These are phyloP conservation scores for Tephrocybe sp. DNA, from an alignment of 768 basidiomycete genomes.

Conservation along the genomic window DNA sequence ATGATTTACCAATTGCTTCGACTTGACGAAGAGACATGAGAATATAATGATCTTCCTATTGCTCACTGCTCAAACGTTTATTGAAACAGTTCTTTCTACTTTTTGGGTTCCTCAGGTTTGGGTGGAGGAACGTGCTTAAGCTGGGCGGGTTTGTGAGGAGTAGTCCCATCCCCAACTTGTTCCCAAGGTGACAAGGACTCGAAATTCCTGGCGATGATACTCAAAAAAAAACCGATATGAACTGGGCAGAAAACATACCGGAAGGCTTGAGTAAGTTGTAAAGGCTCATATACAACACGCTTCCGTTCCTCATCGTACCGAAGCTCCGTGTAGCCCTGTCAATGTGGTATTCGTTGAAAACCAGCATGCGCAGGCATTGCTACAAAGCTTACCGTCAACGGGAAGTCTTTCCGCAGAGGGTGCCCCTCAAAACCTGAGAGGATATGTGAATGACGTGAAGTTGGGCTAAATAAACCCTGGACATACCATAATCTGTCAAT, in stretches of 20 bases:
- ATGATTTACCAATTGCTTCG: slow-evolving; percentile 14
- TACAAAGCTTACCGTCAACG: slow-evolving; percentile 69
- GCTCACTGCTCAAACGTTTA: background rate
- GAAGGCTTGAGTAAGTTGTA: slow-evolving; percentile 98
- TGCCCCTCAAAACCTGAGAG: slow-evolving; percentile 89
- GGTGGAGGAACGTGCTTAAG: slow-evolving; percentile 77
- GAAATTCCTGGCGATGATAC: slow-evolving; percentile 69
- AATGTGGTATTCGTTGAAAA: slow-evolving; percentile 2
- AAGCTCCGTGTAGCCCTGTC: slow-evolving; percentile 95
- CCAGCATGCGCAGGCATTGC: background rate
- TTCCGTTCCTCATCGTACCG: slow-evolving; percentile 98
- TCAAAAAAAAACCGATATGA: background rate
- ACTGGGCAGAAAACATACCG: slow-evolving; percentile 48
- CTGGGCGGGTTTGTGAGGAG: slow-evolving; percentile 56
- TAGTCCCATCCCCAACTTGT: slow-evolving; percentile 71
- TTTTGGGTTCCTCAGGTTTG: slow-evolving; percentile 77
- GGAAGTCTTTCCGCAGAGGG: slow-evolving; percentile 97
- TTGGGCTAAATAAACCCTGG: background rate
- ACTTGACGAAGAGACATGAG: slow-evolving; percentile 6
- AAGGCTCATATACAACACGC: slow-evolving; percentile 94
- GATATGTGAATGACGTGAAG: slow-evolving; percentile 11
- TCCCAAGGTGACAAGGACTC: slow-evolving; percentile 95
- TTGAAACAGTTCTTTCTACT: slow-evolving; percentile 54
- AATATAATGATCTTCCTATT: slow-evolving; percentile 11
- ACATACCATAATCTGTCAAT: slow-evolving; percentile 90